A percentile compares a stretch with the other conserved stretches of the same genome.
Evolutionary conservation across 2,329 filamentous ascomycete species (phyloP).

Genomic region (Sclerotinia spermophila): DNA sequence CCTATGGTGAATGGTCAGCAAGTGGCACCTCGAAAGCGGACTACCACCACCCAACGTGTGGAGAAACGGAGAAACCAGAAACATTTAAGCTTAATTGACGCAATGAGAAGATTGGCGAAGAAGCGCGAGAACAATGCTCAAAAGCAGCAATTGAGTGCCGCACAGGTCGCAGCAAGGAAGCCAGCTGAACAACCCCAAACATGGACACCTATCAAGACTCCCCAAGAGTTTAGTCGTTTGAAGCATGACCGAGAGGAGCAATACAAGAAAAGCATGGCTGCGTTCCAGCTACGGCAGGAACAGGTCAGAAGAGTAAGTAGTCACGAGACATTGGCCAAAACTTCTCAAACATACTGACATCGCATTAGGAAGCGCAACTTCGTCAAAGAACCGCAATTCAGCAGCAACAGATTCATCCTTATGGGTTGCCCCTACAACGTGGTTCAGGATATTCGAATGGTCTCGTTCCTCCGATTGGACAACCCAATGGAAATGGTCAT

Average conservation of each 20-base stretch:
- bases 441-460: slow-evolving; percentile 27
- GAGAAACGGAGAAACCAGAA: slow-evolving; percentile 83
- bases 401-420: slow-evolving; percentile 25
- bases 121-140: slow-evolving; percentile 82
- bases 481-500: slow-evolving; percentile 22
- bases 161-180: slow-evolving; percentile 77
- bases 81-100: slow-evolving; percentile 84
- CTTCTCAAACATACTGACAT: slow-evolving; percentile 20
- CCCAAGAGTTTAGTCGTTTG: slow-evolving; percentile 84
- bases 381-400: slow-evolving; percentile 25
- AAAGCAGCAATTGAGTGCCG: slow-evolving; percentile 80
- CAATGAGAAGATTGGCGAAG: slow-evolving; percentile 92
- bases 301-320: slow-evolving; percentile 51
- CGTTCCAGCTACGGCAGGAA: slow-evolving; percentile 41
- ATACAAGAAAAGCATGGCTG: slow-evolving; percentile 56
- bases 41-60: slow-evolving; percentile 77
- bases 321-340: background rate
- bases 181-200: slow-evolving; percentile 60
- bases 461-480: slow-evolving; percentile 23
- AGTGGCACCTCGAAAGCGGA: slow-evolving; percentile 58
- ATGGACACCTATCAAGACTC: slow-evolving; percentile 55
- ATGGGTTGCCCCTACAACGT: slow-evolving; percentile 19
- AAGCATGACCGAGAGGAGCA: slow-evolving; percentile 81
- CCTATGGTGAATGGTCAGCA: slow-evolving; percentile 43
- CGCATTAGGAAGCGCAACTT: slow-evolving; percentile 43